These are phyloP conservation scores for Gloeopeniophorella convolvens DNA, from an alignment of 768 basidiomycete genomes.

Conservation along the genomic window DNA sequence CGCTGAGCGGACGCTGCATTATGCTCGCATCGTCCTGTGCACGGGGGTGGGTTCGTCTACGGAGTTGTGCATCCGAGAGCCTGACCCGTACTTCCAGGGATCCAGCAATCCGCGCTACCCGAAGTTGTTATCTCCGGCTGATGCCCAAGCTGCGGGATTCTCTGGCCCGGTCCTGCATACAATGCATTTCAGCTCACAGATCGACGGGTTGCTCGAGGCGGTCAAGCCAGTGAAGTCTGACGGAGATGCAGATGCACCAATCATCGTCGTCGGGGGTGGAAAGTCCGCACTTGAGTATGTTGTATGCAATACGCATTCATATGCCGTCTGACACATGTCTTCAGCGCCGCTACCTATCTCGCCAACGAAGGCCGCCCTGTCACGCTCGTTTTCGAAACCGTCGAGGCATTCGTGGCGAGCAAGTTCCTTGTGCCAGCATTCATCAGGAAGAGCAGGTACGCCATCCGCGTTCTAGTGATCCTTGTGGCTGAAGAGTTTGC, in stretches of 20 bases:
- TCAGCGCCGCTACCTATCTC: slow-evolving; percentile 43
- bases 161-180: slow-evolving; percentile 47
- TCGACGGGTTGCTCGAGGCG: slow-evolving; percentile 36
- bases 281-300: slow-evolving; percentile 58
- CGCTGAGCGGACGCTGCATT: slow-evolving; percentile 32
- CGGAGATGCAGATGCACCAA: slow-evolving; percentile 23
- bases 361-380: slow-evolving; percentile 44
- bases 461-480: too few species aligned
- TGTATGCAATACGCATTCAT: too few species aligned
- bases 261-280: slow-evolving; percentile 56
- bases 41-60: slow-evolving; percentile 41
- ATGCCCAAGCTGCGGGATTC: slow-evolving; percentile 37
- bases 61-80: neutral
- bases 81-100: slow-evolving; percentile 34
- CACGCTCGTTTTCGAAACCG: slow-evolving; percentile 42
- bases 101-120: slow-evolving; percentile 48
- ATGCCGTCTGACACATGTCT: neutral
- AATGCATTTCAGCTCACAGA: slow-evolving; percentile 36
- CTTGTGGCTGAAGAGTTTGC: too few species aligned
- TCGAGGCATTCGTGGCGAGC: slow-evolving; percentile 46
- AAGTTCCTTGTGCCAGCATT: slow-evolving; percentile 44
- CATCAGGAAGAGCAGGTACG: slow-evolving; percentile 57
- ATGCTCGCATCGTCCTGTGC: slow-evolving; percentile 48
- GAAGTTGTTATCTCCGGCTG: slow-evolving; percentile 28
- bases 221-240: slow-evolving; percentile 6